Evolutionary conservation across 2,329 filamentous ascomycete genomes (phyloP).

Genomic region (Periconia sp.): DNA sequence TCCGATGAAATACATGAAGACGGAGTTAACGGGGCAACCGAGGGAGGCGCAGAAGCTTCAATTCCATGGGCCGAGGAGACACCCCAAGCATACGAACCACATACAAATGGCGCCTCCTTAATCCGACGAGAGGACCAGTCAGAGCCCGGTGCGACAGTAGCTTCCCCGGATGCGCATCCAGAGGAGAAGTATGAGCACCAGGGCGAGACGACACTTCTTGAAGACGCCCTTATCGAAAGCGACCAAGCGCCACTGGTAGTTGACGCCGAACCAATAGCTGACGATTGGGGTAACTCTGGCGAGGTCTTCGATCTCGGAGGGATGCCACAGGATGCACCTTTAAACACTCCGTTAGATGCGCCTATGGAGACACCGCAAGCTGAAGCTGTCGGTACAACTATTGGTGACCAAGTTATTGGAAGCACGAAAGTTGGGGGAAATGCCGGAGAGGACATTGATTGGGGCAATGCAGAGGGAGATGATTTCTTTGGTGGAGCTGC

Average conservation of each 20-base stretch:
- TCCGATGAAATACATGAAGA: conserved; percentile 2
- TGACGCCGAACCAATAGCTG: conserved; percentile 45
- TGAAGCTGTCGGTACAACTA: conserved; percentile 37
- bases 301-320: conserved; percentile 40
- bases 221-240: conserved; percentile 54
- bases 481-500: conserved; percentile 37
- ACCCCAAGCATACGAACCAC: conserved; percentile 18
- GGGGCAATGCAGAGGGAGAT: conserved; percentile 41
- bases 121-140: conserved; percentile 1
- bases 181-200: conserved; percentile 55
- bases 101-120: conserved; percentile 14
- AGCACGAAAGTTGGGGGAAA: conserved; percentile 38
- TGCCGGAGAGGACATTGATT: conserved; percentile 38
- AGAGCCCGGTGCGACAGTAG: conserved; percentile 7
- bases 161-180: conserved; percentile 20
- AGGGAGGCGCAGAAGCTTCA: conserved; percentile 22
- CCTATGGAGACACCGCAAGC: conserved; percentile 27
- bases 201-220: conserved; percentile 51
- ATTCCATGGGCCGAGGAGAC: conserved; percentile 17
- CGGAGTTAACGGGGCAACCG: conserved; percentile 14
- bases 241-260: conserved; percentile 49
- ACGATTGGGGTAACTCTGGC: conserved; percentile 40
- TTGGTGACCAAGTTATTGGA: conserved; percentile 38
- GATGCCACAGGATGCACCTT: conserved; percentile 25
- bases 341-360: conserved; percentile 9